phyloP scores from a whole-genome alignment of 179 eudicot species.

The Spinacia oleracea region DNA sequence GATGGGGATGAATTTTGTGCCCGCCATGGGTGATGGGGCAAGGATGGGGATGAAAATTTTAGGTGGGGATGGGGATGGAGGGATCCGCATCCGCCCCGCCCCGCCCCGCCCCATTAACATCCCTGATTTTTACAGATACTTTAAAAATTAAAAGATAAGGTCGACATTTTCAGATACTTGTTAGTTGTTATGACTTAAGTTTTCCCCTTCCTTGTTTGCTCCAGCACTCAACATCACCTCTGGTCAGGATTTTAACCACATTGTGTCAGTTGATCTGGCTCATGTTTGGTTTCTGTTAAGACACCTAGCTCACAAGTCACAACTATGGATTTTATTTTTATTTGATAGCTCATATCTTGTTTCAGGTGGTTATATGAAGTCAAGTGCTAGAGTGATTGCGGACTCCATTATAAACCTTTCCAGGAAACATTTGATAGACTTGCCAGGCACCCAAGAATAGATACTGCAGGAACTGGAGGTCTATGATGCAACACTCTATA shows the following conservation, averaged over 20 bases:
- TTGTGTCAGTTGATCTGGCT: not conserved
- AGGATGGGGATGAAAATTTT: too few relatives aligned
- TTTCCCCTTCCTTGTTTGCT: not conserved
- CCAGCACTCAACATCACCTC: not conserved
- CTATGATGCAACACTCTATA: constrained; percentile 7
- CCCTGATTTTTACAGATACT: too few relatives aligned
- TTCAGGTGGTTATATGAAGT: constrained; percentile 96
- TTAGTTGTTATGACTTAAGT: too few relatives aligned
- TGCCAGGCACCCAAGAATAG: constrained; percentile 21
- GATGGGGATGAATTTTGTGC: too few relatives aligned
- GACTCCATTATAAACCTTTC: constrained; percentile 81
- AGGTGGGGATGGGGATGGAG: too few relatives aligned
- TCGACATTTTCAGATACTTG: too few relatives aligned
- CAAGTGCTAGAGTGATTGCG: constrained; percentile 86
- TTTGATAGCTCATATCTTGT: not conserved
- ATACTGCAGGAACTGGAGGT: not conserved
- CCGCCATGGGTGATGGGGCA: too few relatives aligned
- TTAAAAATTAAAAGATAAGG: too few relatives aligned
- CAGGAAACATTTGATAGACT: constrained; percentile 60
- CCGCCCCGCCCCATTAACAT: too few relatives aligned
- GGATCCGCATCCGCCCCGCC: too few relatives aligned
- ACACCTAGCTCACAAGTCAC: not conserved
- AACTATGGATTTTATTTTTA: not conserved
- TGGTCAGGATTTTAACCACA: not conserved
- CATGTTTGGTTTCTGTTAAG: not conserved